Base-by-base conservation (phyloP, 2,329 filamentous ascomycete species). In the Xylaria sp. region DNA sequence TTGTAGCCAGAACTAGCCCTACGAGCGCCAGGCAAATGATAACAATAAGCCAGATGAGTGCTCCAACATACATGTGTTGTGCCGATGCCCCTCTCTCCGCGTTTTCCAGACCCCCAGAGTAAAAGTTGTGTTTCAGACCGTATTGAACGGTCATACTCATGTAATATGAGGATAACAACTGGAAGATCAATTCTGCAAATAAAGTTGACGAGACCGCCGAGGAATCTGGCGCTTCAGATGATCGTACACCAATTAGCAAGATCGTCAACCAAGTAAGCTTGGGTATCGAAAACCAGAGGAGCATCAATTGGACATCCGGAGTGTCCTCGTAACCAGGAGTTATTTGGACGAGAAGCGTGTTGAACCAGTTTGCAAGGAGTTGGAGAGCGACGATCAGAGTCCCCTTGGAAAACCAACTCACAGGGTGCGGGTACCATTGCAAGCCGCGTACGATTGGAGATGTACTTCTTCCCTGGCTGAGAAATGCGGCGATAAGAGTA, bases 281-380 rank as follows among this genome's bases (percentile, higher is more conserved):
- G 18, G 63, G 63, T 48, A 66, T 66, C 15, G 55, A 31, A 50
- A 15, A 44, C 63, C 63, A 66, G 63, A 66, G 48, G 55, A 66
- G 63, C n/a, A 60, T 66, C 28, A 55, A 15, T 48, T 66, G 55
- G 15, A 60, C n/a, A 55, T 37, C 34, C 18, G 63, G 63, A 48
- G 50, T 25, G 55, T 66, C 56, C 39, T 54, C 46, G 23, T 59
- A 66, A 44, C 63, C 63, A 20, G 63, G 63, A 37, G 55, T 37
- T 34, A 7, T 66, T 25, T 48, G 63, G 20, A 60, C 20, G 12
- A 60, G 46, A 55, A 60, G n/a, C 34, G 37, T 28, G 55, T 66
- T 66, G 31, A 66, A 23, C 63, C 31, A 66, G 48, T 60, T 60
- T 46, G 63, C 55, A 31, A 48, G 28, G 48, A 66, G 46, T 46